Percentiles rank a stretch among this genome's conserved stretches.
Conservation (phyloP, 2,329 filamentous ascomycete species). For the Venturia effusa region DNA sequence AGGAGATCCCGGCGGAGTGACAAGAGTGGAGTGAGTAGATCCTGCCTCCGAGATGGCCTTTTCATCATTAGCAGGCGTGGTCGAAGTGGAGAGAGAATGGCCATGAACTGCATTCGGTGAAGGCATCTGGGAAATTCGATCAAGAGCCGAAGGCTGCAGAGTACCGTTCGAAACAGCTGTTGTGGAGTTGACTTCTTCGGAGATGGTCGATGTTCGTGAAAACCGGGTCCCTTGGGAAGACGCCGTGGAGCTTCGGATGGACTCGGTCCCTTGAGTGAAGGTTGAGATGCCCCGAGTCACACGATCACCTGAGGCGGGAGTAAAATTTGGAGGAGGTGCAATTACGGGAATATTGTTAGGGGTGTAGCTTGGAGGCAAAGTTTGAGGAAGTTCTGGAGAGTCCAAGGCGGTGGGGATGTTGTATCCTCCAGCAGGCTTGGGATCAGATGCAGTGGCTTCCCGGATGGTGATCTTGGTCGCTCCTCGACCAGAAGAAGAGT, state of each 20-base stretch:
- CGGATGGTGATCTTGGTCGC: neutral
- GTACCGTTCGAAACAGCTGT: neutral
- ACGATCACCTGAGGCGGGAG: neutral
- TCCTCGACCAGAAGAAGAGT: neutral
- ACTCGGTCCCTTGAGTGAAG: neutral
- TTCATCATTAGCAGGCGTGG: neutral
- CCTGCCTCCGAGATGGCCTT: neutral
- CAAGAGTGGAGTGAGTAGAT: neutral
- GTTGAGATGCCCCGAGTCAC: neutral
- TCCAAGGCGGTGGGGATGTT: neutral
- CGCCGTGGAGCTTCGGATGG: neutral
- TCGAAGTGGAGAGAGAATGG: neutral
- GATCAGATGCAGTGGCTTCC: neutral
- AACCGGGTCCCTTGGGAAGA: neutral
- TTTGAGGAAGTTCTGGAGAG: neutral
- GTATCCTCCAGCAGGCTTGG: neutral
- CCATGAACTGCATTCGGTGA: neutral
- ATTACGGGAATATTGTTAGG: neutral
- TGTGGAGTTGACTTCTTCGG: neutral
- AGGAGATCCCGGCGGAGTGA: neutral
- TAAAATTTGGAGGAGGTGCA: conserved; percentile 6
- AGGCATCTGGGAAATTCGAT: neutral
- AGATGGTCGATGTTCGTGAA: neutral
- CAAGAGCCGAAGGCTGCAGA: neutral
- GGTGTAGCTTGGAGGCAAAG: neutral